phyloP scores from a whole-genome alignment of 148 eudicot genomes.

The Rhododendron ferrugineum region DNA sequence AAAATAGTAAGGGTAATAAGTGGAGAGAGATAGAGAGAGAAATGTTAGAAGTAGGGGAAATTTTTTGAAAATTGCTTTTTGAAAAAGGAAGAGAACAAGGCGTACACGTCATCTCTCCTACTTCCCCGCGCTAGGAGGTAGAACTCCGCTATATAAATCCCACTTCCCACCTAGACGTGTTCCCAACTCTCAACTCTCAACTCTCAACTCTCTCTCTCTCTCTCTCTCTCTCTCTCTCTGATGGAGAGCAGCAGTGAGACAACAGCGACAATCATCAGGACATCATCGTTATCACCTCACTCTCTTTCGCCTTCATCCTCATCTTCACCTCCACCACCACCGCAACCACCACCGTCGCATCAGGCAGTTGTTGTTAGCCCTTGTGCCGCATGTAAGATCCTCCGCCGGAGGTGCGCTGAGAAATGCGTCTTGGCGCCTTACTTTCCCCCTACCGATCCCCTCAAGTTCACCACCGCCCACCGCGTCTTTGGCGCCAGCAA shows the following conservation, averaged over 20 bases:
- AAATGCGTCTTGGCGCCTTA: constrained; percentile 42
- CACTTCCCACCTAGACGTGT: neutral
- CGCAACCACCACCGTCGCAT: neutral
- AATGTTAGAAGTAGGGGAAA: too few relatives aligned
- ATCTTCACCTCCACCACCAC: neutral
- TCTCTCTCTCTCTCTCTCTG: neutral
- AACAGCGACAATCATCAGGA: neutral
- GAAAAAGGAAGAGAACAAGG: too few relatives aligned
- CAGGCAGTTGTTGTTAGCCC: constrained; percentile 21
- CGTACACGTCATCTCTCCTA: neutral
- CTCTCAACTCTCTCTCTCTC: neutral
- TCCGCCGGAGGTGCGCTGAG: constrained; percentile 33
- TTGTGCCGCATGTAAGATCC: constrained; percentile 41
- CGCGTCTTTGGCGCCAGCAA: constrained; percentile 47
- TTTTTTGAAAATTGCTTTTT: too few relatives aligned
- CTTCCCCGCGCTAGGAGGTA: neutral
- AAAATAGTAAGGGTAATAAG: too few relatives aligned
- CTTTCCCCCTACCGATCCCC: constrained; percentile 38
- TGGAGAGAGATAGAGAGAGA: too few relatives aligned
- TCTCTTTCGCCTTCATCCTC: constrained; percentile 12
- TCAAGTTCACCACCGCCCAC: constrained; percentile 45
- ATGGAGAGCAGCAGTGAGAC: neutral
- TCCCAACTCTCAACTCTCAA: neutral
- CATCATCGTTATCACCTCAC: neutral
- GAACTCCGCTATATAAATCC: neutral